These are phyloP conservation scores for Jimgerdemannia lactiflua DNA, from an alignment of 192 early-diverging fungal species.

Conservation along the genomic window DNA sequence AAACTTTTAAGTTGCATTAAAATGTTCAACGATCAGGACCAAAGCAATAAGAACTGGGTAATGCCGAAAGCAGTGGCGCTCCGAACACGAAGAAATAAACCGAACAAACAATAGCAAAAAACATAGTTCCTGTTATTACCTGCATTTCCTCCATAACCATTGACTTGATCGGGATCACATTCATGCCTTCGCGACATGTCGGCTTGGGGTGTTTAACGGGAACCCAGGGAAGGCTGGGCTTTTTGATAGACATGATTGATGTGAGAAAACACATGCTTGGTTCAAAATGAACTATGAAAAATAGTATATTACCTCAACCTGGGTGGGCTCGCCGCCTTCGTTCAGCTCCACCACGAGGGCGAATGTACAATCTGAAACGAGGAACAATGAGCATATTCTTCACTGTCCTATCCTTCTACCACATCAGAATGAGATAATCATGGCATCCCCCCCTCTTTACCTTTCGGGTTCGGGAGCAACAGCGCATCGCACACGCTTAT, in stretches of 20 bases:
- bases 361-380: neutral
- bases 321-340: neutral
- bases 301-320: neutral
- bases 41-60: no score
- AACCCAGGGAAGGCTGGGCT: neutral
- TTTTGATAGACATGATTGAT: neutral
- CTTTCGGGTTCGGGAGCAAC: neutral
- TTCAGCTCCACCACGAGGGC: neutral
- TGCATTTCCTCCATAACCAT: neutral
- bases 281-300: neutral
- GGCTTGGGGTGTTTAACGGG: neutral
- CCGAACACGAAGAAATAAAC: neutral
- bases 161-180: neutral
- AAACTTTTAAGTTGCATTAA: neutral
- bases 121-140: neutral
- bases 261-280: neutral
- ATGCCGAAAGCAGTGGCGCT: no score
- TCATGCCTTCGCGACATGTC: neutral
- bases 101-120: neutral
- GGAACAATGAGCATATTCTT: neutral
- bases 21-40: no score
- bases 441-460: neutral
- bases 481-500: slow-evolving; percentile 6
- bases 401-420: neutral
- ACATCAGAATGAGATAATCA: neutral